These are phyloP conservation scores for Melastoma candidum DNA, from an alignment of 441 rosid genomes.

Conservation along the genomic window DNA sequence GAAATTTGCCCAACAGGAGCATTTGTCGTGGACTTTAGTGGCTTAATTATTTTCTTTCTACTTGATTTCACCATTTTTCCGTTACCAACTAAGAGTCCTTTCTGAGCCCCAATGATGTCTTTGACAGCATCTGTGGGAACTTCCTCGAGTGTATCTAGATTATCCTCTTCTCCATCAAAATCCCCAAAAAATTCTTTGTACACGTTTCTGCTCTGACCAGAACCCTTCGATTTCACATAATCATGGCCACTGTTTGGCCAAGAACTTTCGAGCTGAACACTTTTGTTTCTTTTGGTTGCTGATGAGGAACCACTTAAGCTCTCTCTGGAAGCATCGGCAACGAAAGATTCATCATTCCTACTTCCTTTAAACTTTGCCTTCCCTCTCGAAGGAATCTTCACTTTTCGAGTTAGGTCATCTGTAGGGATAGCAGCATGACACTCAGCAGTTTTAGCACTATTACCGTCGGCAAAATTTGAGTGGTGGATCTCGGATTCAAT, in stretches of 20 bases:
- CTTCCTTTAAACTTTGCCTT: slow-evolving; percentile 45
- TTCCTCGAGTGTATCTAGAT: slow-evolving; percentile 23
- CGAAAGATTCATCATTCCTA: slow-evolving; percentile 28
- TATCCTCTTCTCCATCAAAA: slow-evolving; percentile 52
- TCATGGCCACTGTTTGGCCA: slow-evolving; percentile 34
- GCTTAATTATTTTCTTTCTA: slow-evolving; percentile 26
- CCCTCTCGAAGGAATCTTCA: slow-evolving; percentile 33
- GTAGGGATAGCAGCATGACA: slow-evolving; percentile 23
- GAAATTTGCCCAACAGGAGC: too few relatives aligned
- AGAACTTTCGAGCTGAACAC: slow-evolving; percentile 24
- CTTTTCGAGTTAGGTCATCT: slow-evolving; percentile 38
- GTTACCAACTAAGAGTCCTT: slow-evolving; percentile 28
- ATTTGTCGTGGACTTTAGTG: too few relatives aligned
- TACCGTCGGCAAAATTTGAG: slow-evolving; percentile 24
- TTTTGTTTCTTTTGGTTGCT: slow-evolving; percentile 40
- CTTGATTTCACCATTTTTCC: slow-evolving; percentile 32
- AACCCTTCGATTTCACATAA: slow-evolving; percentile 34
- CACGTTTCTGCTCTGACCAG: slow-evolving; percentile 45
- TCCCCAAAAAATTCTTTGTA: slow-evolving; percentile 83
- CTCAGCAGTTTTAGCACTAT: slow-evolving; percentile 36
- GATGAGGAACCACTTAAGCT: slow-evolving; percentile 33
- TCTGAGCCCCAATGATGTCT: slow-evolving; percentile 12
- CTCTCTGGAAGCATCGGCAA: slow-evolving; percentile 32
- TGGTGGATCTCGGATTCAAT: slow-evolving; percentile 26
- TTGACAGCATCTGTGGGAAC: slow-evolving; percentile 14